Conservation (phyloP, 257 asterid genomes). For the Nemophila menziesii region DNA sequence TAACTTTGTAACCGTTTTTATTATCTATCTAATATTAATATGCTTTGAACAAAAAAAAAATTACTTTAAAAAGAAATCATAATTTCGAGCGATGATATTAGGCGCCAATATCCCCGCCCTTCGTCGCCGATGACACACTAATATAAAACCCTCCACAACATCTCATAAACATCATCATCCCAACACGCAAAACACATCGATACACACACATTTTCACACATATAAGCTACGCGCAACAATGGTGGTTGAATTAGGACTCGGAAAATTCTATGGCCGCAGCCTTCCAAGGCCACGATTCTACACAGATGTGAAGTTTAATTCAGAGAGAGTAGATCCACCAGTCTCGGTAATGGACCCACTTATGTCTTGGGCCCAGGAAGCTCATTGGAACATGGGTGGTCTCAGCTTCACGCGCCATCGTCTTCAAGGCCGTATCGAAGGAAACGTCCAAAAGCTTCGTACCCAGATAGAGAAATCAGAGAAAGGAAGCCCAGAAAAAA, state of each 20-base stretch:
- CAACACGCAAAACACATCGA: not conserved
- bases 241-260: slow-evolving; percentile 75
- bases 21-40: no score
- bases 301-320: slow-evolving; percentile 47
- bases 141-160: not conserved
- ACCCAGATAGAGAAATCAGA: slow-evolving; percentile 34
- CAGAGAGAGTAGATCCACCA: slow-evolving; percentile 66
- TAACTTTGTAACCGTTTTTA: no score
- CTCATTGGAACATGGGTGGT: slow-evolving; percentile 99
- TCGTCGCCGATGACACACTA: not conserved
- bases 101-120: not conserved
- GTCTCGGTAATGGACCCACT: slow-evolving; percentile 54
- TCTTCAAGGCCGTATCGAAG: slow-evolving; percentile 89
- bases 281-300: slow-evolving; percentile 76
- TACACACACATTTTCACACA: no score
- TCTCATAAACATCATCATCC: no score
- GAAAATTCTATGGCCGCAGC: slow-evolving; percentile 86
- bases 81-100: not conserved
- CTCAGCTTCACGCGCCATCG: slow-evolving; percentile 65
- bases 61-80: no score
- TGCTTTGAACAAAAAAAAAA: no score
- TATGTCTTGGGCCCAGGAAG: slow-evolving; percentile 72
- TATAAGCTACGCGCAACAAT: no score
- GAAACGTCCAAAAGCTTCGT: slow-evolving; percentile 54
- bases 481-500: slow-evolving; percentile 10